Percentiles rank a stretch among this genome's conserved stretches.
These are phyloP conservation scores for Calocybe gangraenosa DNA, from an alignment of 768 basidiomycete genomes.

Conservation along the genomic window DNA sequence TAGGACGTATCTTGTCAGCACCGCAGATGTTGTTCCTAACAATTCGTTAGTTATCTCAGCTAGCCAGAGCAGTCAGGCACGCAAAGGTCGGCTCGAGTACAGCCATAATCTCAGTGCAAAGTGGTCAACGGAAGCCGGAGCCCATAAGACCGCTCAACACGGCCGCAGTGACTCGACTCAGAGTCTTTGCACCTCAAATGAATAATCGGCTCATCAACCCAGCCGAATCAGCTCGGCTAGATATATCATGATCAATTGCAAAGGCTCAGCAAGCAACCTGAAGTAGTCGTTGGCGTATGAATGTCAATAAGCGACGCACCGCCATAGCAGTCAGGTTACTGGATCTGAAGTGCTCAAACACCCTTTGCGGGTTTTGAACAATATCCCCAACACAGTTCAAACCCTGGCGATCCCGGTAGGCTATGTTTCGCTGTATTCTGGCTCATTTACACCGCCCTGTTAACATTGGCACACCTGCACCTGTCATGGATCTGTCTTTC, in stretches of 20 bases:
- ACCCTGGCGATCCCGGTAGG: too few relatives aligned
- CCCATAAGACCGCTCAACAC: conserved; percentile 16
- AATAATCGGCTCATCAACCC: neutral
- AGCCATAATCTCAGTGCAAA: conserved; percentile 17
- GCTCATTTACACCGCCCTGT: too few relatives aligned
- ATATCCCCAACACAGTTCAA: too few relatives aligned
- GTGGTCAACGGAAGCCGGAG: too few relatives aligned
- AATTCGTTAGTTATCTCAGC: conserved; percentile 30
- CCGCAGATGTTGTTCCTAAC: conserved; percentile 25
- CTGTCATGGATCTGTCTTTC: too few relatives aligned
- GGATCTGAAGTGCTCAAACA: neutral
- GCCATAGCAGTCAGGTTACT: neutral
- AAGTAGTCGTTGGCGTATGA: too few relatives aligned
- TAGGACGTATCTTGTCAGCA: conserved; percentile 13
- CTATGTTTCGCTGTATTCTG: too few relatives aligned
- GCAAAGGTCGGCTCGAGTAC: conserved; percentile 16
- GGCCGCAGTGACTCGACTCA: conserved; percentile 29
- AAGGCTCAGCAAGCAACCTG: too few relatives aligned
- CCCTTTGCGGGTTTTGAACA: too few relatives aligned
- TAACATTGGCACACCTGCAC: too few relatives aligned
- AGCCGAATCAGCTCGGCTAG: too few relatives aligned
- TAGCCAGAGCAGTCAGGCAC: conserved; percentile 13
- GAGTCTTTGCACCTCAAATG: neutral
- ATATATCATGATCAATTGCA: too few relatives aligned
- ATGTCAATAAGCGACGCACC: neutral